A percentile compares a stretch with the other conserved stretches of the same genome.
phyloP scores from a whole-genome alignment of 73 alveolate genomes.

The Paramecium biaurelia region DNA sequence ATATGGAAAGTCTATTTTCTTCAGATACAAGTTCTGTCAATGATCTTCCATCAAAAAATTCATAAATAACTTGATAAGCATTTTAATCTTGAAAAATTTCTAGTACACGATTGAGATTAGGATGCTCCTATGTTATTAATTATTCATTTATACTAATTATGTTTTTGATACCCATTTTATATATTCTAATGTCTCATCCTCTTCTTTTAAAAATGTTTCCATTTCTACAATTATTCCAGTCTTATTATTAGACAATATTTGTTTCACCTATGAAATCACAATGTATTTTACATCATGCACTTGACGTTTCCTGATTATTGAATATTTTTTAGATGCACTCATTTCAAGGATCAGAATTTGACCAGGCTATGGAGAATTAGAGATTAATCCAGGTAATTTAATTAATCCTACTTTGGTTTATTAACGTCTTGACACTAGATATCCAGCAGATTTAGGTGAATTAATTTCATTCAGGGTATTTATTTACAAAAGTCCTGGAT shows the following conservation, averaged over 20 bases:
- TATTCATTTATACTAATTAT: neutral
- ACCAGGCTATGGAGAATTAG: neutral
- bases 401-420: neutral
- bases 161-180: neutral
- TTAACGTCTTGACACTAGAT: neutral
- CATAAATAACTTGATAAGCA: neutral
- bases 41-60: neutral
- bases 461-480: neutral
- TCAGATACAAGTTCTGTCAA: neutral
- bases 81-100: neutral
- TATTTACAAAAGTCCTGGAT: neutral
- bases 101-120: neutral
- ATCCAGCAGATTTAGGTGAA: neutral
- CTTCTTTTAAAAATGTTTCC: neutral
- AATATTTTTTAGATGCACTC: constrained; percentile 22
- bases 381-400: neutral
- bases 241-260: neutral
- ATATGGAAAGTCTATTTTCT: neutral
- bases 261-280: neutral
- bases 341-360: neutral
- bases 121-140: neutral
- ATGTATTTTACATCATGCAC: neutral
- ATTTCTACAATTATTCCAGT: neutral
- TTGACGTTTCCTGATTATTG: neutral
- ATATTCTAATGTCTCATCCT: neutral